These are phyloP conservation scores for Beauveria varroae DNA, from an alignment of 2,329 filamentous ascomycete genomes.

Conservation along the genomic window DNA sequence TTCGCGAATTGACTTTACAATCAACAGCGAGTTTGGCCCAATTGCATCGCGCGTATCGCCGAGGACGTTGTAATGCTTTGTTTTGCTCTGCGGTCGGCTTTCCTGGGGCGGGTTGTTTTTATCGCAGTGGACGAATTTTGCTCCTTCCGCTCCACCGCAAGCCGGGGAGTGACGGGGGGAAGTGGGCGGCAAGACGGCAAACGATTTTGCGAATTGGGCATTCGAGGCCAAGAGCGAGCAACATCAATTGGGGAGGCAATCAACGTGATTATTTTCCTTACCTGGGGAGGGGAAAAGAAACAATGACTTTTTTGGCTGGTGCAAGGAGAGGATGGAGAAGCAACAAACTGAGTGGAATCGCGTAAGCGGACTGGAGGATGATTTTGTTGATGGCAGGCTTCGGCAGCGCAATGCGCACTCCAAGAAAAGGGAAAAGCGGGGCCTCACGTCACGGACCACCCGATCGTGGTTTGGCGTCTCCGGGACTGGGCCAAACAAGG, in stretches of 20 bases:
- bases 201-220: background rate
- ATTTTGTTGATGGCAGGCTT: conserved; percentile 17
- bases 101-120: background rate
- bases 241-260: too few species aligned
- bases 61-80: background rate
- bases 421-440: conserved; percentile 13
- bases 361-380: conserved; percentile 18
- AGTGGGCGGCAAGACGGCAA: background rate
- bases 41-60: background rate
- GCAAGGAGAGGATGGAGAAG: conserved; percentile 15
- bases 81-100: background rate
- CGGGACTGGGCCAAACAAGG: background rate
- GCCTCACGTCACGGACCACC: conserved; percentile 17
- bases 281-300: too few species aligned
- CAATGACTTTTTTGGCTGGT: conserved; percentile 2
- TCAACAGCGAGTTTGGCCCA: background rate
- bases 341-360: conserved; percentile 13
- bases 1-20: background rate
- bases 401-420: conserved; percentile 4
- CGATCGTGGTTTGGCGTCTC: conserved; percentile 9
- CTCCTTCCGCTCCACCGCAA: background rate
- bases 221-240: too few species aligned
- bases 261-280: too few species aligned
- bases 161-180: background rate
- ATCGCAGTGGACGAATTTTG: background rate